Conservation (phyloP, 768 basidiomycete genomes). For the Thelephora ganbajun region DNA sequence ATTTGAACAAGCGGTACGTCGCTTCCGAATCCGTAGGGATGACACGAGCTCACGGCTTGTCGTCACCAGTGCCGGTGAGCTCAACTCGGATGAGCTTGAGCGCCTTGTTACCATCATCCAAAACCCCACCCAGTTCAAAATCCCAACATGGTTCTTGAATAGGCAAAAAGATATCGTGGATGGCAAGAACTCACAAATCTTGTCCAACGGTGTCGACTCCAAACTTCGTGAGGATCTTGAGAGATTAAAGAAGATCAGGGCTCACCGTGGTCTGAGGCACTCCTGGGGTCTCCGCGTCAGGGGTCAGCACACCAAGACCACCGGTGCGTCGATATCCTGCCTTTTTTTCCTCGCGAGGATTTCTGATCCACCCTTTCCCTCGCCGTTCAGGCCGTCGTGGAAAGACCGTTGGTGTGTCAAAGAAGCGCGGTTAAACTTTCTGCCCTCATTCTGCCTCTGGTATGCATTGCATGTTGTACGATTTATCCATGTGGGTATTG, state of each 20-base stretch:
- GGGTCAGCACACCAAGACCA: constrained; percentile 99
- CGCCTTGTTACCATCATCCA: constrained; percentile 98
- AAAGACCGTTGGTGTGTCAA: constrained; percentile 93
- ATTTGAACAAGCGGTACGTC: constrained; percentile 91
- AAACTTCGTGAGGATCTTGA: constrained; percentile 98
- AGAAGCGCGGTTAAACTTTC: constrained; percentile 58
- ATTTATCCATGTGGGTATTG: neutral
- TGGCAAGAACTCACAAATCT: constrained; percentile 90
- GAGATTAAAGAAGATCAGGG: constrained; percentile 97
- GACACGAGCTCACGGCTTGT: too few species aligned
- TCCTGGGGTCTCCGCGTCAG: constrained; percentile 92
- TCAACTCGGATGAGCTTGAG: constrained; percentile 99
- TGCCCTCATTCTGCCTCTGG: neutral
- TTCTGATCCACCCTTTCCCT: neutral
- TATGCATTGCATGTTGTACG: neutral
- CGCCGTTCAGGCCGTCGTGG: constrained; percentile 65
- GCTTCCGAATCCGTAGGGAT: neutral
- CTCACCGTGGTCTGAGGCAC: constrained; percentile 87
- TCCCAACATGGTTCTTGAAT: constrained; percentile 98
- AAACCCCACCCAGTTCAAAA: constrained; percentile 99
- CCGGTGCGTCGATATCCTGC: constrained; percentile 37
- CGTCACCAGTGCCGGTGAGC: constrained; percentile 82
- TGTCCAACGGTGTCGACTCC: constrained; percentile 94
- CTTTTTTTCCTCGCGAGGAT: neutral
- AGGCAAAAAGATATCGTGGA: constrained; percentile 97